Evolutionary conservation across 352 stramenopile species (phyloP), one percentile per base, ranked within the genome.

Genomic region (Pythium aquatile): DNA sequence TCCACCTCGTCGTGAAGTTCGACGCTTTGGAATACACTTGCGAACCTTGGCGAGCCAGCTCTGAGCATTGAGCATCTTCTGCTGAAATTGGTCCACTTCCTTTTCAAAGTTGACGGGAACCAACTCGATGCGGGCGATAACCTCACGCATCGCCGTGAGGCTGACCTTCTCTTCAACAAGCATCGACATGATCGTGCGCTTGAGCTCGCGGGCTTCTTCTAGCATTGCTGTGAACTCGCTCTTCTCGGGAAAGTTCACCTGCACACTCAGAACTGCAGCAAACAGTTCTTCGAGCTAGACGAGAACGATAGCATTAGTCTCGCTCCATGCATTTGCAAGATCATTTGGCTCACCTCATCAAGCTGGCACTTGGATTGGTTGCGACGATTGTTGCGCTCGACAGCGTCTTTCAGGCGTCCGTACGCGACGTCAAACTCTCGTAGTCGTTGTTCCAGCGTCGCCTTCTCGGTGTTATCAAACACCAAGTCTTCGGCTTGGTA

Each of bases 1-100:
- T 8, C 76, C 75, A 29, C 76, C 78, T 29, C 70, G 77, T 55
- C 80, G 76, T 13, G 82, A 85, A 26, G 81, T 85, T 30, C 83
- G 85, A 13, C 81, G 82, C 61, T 93, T 93, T 0, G 87, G 85
- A 56, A 96, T 94, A 58, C 80, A 94, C 66, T 94, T 96, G 32
- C 87, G 84, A 16, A 86, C 87, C 40, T 93, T 94, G 28, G 87
- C 85, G 6, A 96, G 66, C 87, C 87, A 96, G 40, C 73, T 88
- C 62, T 96, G 87, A 0, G 87, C 87, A 54, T 68, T 90, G 3
- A 92, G 70, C 83, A 96, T 94, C 61, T 94, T 96, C 29, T 77
- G 68, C 61, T 96, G 85, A 60, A 96, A 91, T 30, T 79, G 72
- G 1, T 90, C 79, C 13, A 96, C 82, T 63, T 94, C 80, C 24